These are phyloP conservation scores for Debaryomyces castellii DNA, from an alignment of 805 yeast species.

Conservation along the genomic window DNA sequence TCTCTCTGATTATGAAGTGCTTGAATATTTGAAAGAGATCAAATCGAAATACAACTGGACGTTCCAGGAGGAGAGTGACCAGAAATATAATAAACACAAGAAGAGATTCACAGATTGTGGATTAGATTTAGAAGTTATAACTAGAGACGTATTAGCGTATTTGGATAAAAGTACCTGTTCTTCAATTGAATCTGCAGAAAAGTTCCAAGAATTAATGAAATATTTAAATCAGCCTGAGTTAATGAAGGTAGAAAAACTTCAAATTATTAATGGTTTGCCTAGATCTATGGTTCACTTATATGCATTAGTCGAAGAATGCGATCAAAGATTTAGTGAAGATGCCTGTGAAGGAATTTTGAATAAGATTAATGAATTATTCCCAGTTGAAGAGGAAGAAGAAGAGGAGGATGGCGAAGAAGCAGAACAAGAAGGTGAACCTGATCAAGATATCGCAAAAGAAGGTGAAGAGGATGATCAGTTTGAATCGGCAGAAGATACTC, in stretches of 20 bases:
- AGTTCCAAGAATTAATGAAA: conserved; percentile 39
- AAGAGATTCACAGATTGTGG: conserved; percentile 41
- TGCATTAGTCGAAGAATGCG: conserved; percentile 89
- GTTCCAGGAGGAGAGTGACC: conserved; percentile 32
- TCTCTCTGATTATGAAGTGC: conserved; percentile 66
- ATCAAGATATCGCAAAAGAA: conserved; percentile 14
- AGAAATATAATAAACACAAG: conserved; percentile 20
- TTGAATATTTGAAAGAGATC: conserved; percentile 49
- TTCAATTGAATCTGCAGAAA: conserved; percentile 17
- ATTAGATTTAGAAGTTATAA: conserved; percentile 47
- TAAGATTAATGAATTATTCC: conserved; percentile 54
- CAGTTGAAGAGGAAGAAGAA: conserved; percentile 35
- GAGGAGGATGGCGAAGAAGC: conserved; percentile 24
- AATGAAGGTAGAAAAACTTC: conserved; percentile 81
- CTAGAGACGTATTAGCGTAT: conserved; percentile 47
- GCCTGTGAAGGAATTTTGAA: conserved; percentile 59
- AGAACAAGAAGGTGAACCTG: conserved; percentile 26
- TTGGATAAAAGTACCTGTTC: conserved; percentile 29
- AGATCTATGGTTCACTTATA: conserved; percentile 74
- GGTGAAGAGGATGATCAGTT: conserved; percentile 18
- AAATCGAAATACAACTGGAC: conserved; percentile 50
- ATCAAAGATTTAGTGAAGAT: conserved; percentile 73
- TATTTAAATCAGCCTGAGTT: conserved; percentile 52
- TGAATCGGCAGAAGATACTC: conserved; percentile 8
- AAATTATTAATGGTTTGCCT: conserved; percentile 80